Base-by-base conservation (phyloP, 1,139 yeast genomes). In the Spathaspora sp. region DNA sequence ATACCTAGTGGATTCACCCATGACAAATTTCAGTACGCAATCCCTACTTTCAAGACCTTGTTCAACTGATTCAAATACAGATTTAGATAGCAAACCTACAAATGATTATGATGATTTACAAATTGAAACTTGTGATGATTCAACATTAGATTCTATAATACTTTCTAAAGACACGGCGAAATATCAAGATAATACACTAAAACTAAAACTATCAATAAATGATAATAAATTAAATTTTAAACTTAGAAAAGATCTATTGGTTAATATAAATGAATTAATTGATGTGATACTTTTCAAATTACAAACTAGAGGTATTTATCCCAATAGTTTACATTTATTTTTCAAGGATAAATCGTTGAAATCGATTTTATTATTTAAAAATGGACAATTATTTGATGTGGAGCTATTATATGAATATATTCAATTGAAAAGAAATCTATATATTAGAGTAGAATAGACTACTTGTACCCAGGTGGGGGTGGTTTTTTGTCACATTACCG, bases 191-290 rank as follows among this genome's bases (percentile, higher is more conserved):
- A 10, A 20, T 2, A 17, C 10, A 6, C 10, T 37, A 13, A 17
- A 18, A 13, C n/a, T 37, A 16, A 17, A 7, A 24, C 7, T 37
- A 16, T 20, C n/a, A 6, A 24, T 37, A 20, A 16, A 37, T n/a
- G 39, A 37, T 6, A 24, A 37, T 24, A 20, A 37, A 20, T 20
- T 37, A 13, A 37, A 26, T n/a, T 24, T 68, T 10, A 58, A 60
- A 47, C 51, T 68, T 42, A 56, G 63, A 17, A 68, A 67, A 47
- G 68, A 64, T 43, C 58, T 56, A 47, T 56, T 68, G 24, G 45
- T 47, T 11, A 56, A 53, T 43, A 44, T 66, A 37, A 49, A 60
- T 41, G 70, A 68, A 45, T 56, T 69, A 33, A 52, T 59, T 29
- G 57, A 64, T 41, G 61, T 64, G 10, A 56, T 68, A 13, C 45